Evolutionary conservation across 2,329 filamentous ascomycete genomes (phyloP), one percentile per base, ranked within the genome.

Genomic region (Tolypocladium ophioglossoides): DNA sequence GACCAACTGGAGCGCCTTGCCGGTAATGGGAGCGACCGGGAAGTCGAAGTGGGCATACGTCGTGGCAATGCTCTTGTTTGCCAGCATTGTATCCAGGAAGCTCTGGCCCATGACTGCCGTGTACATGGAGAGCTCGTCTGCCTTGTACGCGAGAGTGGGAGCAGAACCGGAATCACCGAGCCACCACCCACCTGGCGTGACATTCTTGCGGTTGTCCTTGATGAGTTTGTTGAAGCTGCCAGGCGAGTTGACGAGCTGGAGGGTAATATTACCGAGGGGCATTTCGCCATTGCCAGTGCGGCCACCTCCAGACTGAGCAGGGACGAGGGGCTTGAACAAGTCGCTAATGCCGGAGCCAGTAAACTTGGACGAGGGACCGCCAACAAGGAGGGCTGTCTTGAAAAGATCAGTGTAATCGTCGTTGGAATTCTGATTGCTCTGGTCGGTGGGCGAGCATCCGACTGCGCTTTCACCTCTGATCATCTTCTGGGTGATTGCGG

Each of bases 401-500:
- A 47, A 20, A 18, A 72, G 65, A 7, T 58, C 48, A 4, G 69
- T 52, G 6, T 34, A 41, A 0, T 59, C 47, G 4, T 55, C 54
- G 11, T 70, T 58, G 2, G 65, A 62, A 4, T 63, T 61, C 48
- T 72, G 71, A 10, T 66, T 72, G 20, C 78, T 63, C 49, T 75
- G 72, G 2, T 77, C 73, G 0, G 66, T 65, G 1, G 80, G 78
- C 18, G 74, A 72, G 63, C 85, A 88, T 2, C 72, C 74, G 0
- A 68, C 72, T 1, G 75, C 74, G 4, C 67, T 61, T 60, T 83
- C 83, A 46, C 73, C 70, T 46, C 78, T 77, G 9, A 96, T 72
- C 62, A 92, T 91, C 1, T 94, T 75, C 3, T 85, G 88, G 0
- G 91, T 88, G 18, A 96, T 72, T 0, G 85, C 89, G 22, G 89